phyloP scores from a whole-genome alignment of 176 grass and related monocot species.

The Triticum timopheevii region DNA sequence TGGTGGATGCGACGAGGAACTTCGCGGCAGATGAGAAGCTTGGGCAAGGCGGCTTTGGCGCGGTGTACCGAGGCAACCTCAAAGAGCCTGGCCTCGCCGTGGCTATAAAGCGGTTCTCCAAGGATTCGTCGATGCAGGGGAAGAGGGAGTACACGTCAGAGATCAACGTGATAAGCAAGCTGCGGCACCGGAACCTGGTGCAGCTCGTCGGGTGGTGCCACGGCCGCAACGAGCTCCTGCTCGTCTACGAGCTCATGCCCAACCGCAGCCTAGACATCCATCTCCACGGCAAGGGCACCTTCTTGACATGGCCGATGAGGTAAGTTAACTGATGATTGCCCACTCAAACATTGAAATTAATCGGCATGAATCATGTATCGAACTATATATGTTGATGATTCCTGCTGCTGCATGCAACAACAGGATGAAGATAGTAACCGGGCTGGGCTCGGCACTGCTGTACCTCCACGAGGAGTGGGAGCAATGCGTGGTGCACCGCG shows the following conservation, averaged over 20 bases:
- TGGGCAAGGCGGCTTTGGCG: background rate
- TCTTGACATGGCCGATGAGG: conserved; percentile 13
- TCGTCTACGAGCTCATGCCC: conserved; percentile 11
- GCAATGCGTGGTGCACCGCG: background rate
- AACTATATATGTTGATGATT: background rate
- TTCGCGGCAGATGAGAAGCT: background rate
- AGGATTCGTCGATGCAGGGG: background rate
- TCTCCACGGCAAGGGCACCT: conserved; percentile 17
- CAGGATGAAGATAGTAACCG: conserved; percentile 4
- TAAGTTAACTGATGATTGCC: background rate
- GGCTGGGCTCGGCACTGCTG: background rate
- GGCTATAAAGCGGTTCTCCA: background rate
- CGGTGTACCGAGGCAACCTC: background rate
- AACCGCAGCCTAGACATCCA: conserved; percentile 11
- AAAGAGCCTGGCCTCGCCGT: background rate
- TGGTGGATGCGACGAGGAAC: background rate
- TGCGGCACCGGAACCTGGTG: background rate
- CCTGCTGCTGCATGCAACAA: background rate
- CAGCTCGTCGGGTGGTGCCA: conserved; percentile 1
- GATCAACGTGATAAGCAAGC: background rate
- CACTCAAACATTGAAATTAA: background rate
- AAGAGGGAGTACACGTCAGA: background rate
- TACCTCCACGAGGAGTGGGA: conserved; percentile 7
- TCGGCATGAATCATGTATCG: background rate
- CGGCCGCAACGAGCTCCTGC: background rate